Conservation (phyloP, 345 rosid species). For the Hevea brasiliensis region DNA sequence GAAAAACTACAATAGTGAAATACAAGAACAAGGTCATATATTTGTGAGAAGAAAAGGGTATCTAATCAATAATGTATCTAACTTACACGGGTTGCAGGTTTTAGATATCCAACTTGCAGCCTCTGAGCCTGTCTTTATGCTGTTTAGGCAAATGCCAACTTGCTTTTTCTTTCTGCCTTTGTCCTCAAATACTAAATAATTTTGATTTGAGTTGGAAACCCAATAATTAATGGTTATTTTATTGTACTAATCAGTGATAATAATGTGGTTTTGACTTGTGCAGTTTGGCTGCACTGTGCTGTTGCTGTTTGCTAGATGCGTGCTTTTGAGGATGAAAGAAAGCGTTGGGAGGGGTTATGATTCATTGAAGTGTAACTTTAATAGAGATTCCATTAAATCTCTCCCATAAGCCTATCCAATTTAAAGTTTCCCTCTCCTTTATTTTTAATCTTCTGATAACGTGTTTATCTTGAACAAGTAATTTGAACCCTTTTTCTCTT, state of each 20-base stretch:
- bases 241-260: neutral
- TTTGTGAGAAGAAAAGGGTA: no score
- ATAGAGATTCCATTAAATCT: no score
- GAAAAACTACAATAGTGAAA: no score
- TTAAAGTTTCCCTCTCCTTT: neutral
- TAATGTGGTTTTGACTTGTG: neutral
- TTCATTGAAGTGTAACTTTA: neutral
- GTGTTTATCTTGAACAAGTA: conserved; percentile 5
- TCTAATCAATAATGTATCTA: no score
- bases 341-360: neutral
- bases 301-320: conserved; percentile 37
- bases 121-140: neutral
- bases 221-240: neutral
- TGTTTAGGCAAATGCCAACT: neutral
- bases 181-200: neutral
- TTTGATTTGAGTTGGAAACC: neutral
- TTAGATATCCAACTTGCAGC: no score
- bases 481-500: neutral
- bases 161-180: neutral
- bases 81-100: no score
- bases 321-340: conserved; percentile 19
- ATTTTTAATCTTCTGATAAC: neutral
- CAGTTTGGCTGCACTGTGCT: conserved; percentile 38
- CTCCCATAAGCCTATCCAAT: neutral
- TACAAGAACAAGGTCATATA: no score